Conservation (phyloP, 768 basidiomycete species). For the Paxillus rubicundulus region DNA sequence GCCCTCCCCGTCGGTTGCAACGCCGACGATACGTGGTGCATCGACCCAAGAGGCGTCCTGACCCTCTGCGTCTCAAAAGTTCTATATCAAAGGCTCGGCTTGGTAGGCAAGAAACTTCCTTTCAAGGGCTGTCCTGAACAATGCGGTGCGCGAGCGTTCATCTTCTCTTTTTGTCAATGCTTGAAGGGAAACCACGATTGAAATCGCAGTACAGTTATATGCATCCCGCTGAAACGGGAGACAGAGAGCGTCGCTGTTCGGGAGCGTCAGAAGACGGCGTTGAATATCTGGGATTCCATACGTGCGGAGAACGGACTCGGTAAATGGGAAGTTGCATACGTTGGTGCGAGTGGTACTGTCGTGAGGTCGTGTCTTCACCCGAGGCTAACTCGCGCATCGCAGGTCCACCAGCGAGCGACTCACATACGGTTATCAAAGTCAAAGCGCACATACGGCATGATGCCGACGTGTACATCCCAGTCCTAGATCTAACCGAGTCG, state of each 20-base stretch:
- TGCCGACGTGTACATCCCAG: conserved; percentile 43
- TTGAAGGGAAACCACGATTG: conserved; percentile 4
- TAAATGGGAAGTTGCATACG: conserved; percentile 47
- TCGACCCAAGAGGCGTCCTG: conserved; percentile 60
- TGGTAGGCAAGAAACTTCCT: conserved; percentile 54
- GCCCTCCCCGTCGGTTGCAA: conserved; percentile 32
- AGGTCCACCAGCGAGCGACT: background rate
- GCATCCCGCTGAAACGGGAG: conserved; percentile 41
- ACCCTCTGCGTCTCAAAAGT: conserved; percentile 54
- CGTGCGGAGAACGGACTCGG: conserved; percentile 32
- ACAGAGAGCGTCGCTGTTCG: conserved; percentile 37
- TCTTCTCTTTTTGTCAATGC: background rate
- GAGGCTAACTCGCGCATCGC: background rate
- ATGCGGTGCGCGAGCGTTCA: conserved; percentile 40
- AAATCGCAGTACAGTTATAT: conserved; percentile 41
- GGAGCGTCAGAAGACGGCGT: conserved; percentile 38
- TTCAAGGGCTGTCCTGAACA: conserved; percentile 49
- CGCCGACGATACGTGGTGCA: conserved; percentile 63
- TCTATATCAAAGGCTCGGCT: conserved; percentile 59
- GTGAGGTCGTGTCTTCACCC: background rate
- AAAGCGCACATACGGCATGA: conserved; percentile 22
- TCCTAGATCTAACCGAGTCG: conserved; percentile 25
- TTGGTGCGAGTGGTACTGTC: conserved; percentile 18
- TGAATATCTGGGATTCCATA: conserved; percentile 50
- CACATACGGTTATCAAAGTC: conserved; percentile 11